Evolutionary conservation across 164 flowering plant species (phyloP).

Genomic region (Brasenia schreberi): DNA sequence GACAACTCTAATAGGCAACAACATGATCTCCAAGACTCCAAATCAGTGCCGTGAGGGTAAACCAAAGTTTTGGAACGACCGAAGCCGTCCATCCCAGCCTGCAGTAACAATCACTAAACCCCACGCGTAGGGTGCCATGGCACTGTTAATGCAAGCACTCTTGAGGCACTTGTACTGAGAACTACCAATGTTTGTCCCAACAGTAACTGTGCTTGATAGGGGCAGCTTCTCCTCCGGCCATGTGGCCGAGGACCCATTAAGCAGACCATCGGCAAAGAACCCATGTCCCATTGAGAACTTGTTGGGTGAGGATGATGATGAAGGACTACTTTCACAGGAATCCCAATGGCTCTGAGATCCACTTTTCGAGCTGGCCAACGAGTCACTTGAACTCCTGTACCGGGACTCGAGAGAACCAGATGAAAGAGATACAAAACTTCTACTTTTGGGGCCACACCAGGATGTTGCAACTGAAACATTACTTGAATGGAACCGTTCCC

Average conservation of each 20-base stretch:
- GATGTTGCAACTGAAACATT: conserved; percentile 61
- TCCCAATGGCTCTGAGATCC: conserved; percentile 9
- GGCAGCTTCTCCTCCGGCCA: conserved; percentile 85
- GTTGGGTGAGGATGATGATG: conserved; percentile 23
- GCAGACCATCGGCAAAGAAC: conserved; percentile 33
- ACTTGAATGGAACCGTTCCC: conserved; percentile 46
- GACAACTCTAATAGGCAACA: background rate
- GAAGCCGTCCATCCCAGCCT: conserved; percentile 76
- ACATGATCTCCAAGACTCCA: background rate
- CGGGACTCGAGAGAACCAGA: conserved; percentile 14
- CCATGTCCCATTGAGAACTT: conserved; percentile 32
- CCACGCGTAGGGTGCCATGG: conserved; percentile 53
- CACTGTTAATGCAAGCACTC: conserved; percentile 36
- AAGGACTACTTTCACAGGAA: conserved; percentile 12
- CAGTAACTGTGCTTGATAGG: background rate
- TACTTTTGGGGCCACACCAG: conserved; percentile 44
- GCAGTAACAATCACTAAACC: conserved; percentile 80
- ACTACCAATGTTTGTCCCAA: conserved; percentile 16
- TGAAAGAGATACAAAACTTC: conserved; percentile 6
- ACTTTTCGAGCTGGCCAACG: conserved; percentile 6
- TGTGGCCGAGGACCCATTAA: conserved; percentile 44
- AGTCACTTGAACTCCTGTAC: conserved; percentile 1
- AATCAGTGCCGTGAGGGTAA: conserved; percentile 49
- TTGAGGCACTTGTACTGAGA: conserved; percentile 47
- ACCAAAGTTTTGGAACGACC: conserved; percentile 68